A percentile compares a stretch with the other conserved stretches of the same genome.
Evolutionary conservation across 164 flowering plant genomes (phyloP).

Genomic region (Umbellularia californica): DNA sequence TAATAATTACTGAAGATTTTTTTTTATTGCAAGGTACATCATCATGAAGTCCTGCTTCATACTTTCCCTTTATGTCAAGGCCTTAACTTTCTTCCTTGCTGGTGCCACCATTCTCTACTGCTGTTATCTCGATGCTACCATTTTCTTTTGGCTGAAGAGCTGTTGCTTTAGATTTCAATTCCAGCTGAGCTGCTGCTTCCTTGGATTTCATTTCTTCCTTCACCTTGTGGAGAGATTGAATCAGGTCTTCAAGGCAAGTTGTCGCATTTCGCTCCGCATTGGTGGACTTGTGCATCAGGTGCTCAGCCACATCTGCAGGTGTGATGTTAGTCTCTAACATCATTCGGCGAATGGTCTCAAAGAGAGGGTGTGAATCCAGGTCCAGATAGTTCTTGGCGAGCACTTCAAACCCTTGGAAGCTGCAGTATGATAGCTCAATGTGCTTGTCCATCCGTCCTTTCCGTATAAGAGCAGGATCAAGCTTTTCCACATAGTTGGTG

Average conservation of each 20-base stretch:
- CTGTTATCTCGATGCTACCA: neutral
- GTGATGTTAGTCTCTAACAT: slow-evolving; percentile 39
- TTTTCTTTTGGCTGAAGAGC: slow-evolving; percentile 1
- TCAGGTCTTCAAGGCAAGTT: slow-evolving; percentile 28
- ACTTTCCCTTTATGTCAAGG: neutral
- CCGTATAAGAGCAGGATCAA: slow-evolving; percentile 54
- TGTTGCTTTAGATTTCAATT: neutral
- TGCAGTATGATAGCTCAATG: slow-evolving; percentile 56
- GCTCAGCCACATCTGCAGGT: slow-evolving; percentile 66
- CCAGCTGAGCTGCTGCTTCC: slow-evolving; percentile 8
- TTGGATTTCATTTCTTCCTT: slow-evolving; percentile 26
- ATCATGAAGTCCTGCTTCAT: too few relatives aligned
- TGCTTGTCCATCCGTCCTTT: slow-evolving; percentile 69
- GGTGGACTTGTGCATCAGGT: slow-evolving; percentile 45
- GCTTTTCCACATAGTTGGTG: slow-evolving; percentile 52
- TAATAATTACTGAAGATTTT: too few relatives aligned
- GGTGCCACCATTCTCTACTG: neutral
- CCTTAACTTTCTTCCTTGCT: neutral
- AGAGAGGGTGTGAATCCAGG: slow-evolving; percentile 40
- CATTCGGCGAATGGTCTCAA: slow-evolving; percentile 26
- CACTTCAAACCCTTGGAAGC: slow-evolving; percentile 46
- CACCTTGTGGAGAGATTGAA: slow-evolving; percentile 37
- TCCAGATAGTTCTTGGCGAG: slow-evolving; percentile 47
- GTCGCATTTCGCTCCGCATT: slow-evolving; percentile 18
- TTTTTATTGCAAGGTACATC: too few relatives aligned